Conservation (phyloP, 2,329 filamentous ascomycete species). For the Phialophora chinensis region DNA sequence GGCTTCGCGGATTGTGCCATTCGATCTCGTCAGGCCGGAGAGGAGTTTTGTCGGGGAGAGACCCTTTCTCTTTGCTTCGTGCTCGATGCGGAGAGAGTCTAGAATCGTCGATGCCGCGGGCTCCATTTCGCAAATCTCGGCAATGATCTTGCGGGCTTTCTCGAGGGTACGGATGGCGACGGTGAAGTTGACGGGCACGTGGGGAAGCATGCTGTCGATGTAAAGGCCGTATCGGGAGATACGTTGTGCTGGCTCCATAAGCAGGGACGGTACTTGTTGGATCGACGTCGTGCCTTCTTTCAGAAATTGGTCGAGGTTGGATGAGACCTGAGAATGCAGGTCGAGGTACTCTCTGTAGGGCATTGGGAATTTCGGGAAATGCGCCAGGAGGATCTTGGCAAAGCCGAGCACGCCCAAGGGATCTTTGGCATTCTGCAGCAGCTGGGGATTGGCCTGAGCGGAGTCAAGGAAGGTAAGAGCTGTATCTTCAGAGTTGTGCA, state of each 20-base stretch:
- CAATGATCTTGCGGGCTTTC: conserved; percentile 89
- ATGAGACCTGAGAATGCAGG: conserved; percentile 84
- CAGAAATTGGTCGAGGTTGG: conserved; percentile 77
- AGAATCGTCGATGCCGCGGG: conserved; percentile 59
- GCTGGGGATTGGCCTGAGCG: conserved; percentile 51
- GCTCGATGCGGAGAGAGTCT: conserved; percentile 39
- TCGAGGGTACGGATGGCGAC: conserved; percentile 66
- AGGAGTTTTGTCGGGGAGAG: conserved; percentile 40
- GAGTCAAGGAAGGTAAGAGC: conserved; percentile 66
- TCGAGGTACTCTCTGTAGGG: conserved; percentile 94
- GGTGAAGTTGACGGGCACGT: conserved; percentile 37
- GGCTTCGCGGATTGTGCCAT: conserved; percentile 37
- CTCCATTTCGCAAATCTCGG: conserved; percentile 95
- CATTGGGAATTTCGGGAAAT: conserved; percentile 90
- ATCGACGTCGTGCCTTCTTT: conserved; percentile 74
- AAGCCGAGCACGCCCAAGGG: conserved; percentile 78
- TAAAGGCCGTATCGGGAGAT: conserved; percentile 93
- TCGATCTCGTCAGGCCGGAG: conserved; percentile 36
- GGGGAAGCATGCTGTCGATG: conserved; percentile 80
- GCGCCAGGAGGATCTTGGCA: conserved; percentile 81
- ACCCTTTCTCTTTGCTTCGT: conserved; percentile 36
- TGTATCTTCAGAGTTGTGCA: conserved; percentile 83
- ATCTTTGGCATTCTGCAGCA: conserved; percentile 65
- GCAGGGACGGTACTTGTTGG: conserved; percentile 83
- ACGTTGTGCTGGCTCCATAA: conserved; percentile 95